Base-by-base conservation (phyloP, 2,329 filamentous ascomycete species). In the Lachnellula cervina region DNA sequence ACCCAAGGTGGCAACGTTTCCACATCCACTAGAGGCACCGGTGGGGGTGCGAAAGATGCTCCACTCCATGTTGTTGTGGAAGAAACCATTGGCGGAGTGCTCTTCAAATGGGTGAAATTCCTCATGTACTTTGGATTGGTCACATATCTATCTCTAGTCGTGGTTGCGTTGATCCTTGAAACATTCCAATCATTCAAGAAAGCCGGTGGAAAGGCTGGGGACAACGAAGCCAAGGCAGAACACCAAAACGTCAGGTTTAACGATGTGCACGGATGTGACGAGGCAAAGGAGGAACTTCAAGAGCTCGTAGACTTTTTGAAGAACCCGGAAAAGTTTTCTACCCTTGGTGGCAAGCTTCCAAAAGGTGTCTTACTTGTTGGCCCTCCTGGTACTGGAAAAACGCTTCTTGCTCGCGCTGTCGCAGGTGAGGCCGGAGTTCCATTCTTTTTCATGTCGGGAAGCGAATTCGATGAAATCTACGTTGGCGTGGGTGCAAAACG, bases 371-470 rank as follows among this genome's bases (percentile, higher is more conserved):
- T 99, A 50, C 82, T 99, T 23, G 90, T 96, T 68, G 94, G 94
- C 0, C 94, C 94, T 69, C 94, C 94, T 51, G 94, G 94, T 76
- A 99, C 94, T 59, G 94, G 94, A 75, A 99, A 99, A 76, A 99
- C 94, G 13, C 82, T 99, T 42, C 82, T 99, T 59, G 94, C 94
- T 60, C 87, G 94, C 67, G 95, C 94, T 54, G 94, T 99, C 58
- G 94, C 94, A 48, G 94, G 94, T 51, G 94, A 99, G 76, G 92
- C 94, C 52, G 94, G 93, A 54, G 94, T 99, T 17, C 94, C 94
- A 1, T 99, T 99, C 80, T 99, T 97, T 80, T 99, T 97, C 80
- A 97, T 99, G 93, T 99, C 94, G 68, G 94, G 94, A 50, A 96
- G 90, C 56, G 94, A 99, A 72, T 99, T 99, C 69, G 94, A 99